Percentiles rank a stretch among this genome's conserved stretches.
Conservation (phyloP, 495 filamentous ascomycete species). For the Polyplosphaeria fusca region DNA sequence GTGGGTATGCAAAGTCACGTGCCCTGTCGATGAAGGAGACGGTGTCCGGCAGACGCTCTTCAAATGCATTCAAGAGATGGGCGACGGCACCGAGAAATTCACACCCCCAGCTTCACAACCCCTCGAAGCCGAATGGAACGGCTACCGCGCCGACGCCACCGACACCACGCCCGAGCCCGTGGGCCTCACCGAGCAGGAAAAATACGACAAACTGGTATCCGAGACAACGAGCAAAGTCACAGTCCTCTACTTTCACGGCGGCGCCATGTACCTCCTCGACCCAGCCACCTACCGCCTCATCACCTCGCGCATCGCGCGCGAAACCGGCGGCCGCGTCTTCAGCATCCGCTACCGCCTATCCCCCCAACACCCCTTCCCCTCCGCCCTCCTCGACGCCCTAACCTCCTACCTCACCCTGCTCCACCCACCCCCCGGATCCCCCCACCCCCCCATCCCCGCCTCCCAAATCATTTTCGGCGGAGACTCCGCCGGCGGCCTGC, state of each 20-base stretch:
- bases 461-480: slow-evolving; percentile 74
- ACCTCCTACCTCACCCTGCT: slow-evolving; percentile 74
- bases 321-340: slow-evolving; percentile 61
- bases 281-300: slow-evolving; percentile 46
- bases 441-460: slow-evolving; percentile 67
- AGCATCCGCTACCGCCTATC: slow-evolving; percentile 84
- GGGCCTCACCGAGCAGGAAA: slow-evolving; percentile 62
- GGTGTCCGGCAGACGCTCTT: slow-evolving; percentile 59
- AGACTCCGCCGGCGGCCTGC: slow-evolving; percentile 85
- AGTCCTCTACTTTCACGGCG: slow-evolving; percentile 85
- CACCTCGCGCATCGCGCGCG: slow-evolving; percentile 48
- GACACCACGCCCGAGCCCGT: slow-evolving; percentile 54
- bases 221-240: slow-evolving; percentile 66
- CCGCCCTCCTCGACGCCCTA: slow-evolving; percentile 75
- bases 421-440: slow-evolving; percentile 69
- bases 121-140: slow-evolving; percentile 87
- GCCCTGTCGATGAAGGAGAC: slow-evolving; percentile 55
- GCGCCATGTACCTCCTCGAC: slow-evolving; percentile 73
- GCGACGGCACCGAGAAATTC: slow-evolving; percentile 46
- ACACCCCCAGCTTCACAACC: slow-evolving; percentile 53
- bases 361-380: slow-evolving; percentile 78
- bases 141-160: slow-evolving; percentile 59
- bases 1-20: slow-evolving; percentile 69
- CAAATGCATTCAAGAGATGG: slow-evolving; percentile 62
- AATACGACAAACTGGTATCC: slow-evolving; percentile 68